Evolutionary conservation across 345 rosid genomes (phyloP).

Genomic region (Ceriops zippeliana): DNA sequence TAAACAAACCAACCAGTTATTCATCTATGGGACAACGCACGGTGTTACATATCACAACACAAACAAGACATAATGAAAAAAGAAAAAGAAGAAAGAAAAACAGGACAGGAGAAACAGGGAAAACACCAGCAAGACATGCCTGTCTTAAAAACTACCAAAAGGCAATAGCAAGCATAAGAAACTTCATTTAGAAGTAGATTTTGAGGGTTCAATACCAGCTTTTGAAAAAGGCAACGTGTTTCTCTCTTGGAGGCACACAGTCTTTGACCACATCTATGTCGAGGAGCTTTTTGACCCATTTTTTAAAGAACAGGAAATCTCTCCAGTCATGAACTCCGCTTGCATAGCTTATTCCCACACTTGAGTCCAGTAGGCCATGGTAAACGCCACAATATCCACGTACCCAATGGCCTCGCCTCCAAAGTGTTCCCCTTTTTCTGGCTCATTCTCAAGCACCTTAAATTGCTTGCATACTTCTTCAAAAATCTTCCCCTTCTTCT

Average conservation of each 20-base stretch:
- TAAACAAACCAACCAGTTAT: not conserved
- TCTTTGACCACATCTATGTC: not conserved
- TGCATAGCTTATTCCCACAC: not conserved
- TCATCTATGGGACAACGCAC: not conserved
- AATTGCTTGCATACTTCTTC: conserved; percentile 9
- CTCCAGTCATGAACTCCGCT: not conserved
- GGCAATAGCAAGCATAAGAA: not conserved
- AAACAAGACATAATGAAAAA: no score
- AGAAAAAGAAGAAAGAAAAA: not conserved
- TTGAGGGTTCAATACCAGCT: not conserved
- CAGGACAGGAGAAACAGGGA: no score
- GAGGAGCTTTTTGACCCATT: conserved; percentile 4
- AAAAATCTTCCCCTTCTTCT: not conserved
- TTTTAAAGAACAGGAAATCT: conserved; percentile 3
- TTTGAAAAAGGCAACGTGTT: not conserved
- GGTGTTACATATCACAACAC: not conserved
- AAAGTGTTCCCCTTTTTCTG: not conserved
- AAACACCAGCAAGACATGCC: no score
- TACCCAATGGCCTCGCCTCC: conserved; percentile 12
- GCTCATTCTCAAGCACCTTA: conserved; percentile 4
- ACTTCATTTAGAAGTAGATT: conserved; percentile 3
- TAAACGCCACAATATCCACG: conserved; percentile 6
- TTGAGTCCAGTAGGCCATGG: not conserved
- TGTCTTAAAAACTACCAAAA: not conserved
- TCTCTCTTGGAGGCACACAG: conserved; percentile 9